Base-by-base conservation (phyloP, 306 rosid genomes). In the Alnus rubra region DNA sequence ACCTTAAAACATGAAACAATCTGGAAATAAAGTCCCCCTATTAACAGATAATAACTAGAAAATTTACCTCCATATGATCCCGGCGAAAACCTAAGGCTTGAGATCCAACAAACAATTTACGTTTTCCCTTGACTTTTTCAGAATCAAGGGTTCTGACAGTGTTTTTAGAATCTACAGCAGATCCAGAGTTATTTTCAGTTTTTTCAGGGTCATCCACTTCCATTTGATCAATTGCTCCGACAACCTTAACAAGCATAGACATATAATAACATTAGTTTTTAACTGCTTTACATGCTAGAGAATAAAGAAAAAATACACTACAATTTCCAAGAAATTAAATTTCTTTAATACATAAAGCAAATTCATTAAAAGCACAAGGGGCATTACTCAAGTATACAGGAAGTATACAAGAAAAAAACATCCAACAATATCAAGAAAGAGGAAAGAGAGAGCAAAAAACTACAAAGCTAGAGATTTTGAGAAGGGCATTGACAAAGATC, bases 1-100 rank as follows among this genome's bases (percentile, higher is more conserved):
- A 11, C 45, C 33, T 19, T 19, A 28, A 51, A 58, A 65, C 50
- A 51, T 33, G 35, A 74, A 73, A 68, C 44, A 12, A n/a, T 4
- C 35, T 28, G 30, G 54, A 75, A 14, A 74, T 11, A 80, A 69
- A 76, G 37, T 31, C 16, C 64, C 67, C 49, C 47, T 59, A 31
- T 70, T 42, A 54, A 23, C 59, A 73, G n/a, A 70, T 74, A 58
- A 53, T 23, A 69, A 50, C 15, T 55, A 74, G 75, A 48, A 78
- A 77, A 58, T 74, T 62, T 80, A 93, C 99, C 96, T 95, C 99
- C 98, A 95, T 93, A 79, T 88, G 79, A 81, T 91, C 99, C 49
- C 99, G 92, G 39, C 96, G 97, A 82, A 86, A 95, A 58, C 98
- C 98, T 88, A 95, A 84, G 48, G 96, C 84, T 87, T 93, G 98